phyloP scores from a whole-genome alignment of 345 rosid species.

The Passiflora organensis region DNA sequence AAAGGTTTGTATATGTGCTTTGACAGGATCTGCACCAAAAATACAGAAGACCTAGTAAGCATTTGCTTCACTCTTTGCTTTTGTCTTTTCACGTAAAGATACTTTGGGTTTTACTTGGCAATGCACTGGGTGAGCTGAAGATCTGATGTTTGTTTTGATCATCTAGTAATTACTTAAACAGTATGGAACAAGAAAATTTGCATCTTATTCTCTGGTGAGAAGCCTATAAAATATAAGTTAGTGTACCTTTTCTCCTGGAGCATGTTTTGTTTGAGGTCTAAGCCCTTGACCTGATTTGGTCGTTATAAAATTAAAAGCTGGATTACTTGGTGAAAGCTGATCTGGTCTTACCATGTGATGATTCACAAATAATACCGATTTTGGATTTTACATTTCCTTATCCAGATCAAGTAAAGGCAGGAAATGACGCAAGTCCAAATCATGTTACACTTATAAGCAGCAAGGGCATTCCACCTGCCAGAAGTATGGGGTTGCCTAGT shows the following conservation, averaged over 20 bases:
- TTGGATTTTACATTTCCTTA: slow-evolving; percentile 5
- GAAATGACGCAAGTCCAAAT: slow-evolving; percentile 17
- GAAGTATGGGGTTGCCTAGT: slow-evolving; percentile 35
- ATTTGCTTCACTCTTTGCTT: slow-evolving; percentile 7
- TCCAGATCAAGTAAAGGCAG: slow-evolving; percentile 59
- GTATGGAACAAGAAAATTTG: no score
- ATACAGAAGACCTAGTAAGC: slow-evolving; percentile 50
- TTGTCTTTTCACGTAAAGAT: neutral
- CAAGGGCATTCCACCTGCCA: slow-evolving; percentile 35
- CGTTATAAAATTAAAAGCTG: no score
- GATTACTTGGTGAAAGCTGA: no score
- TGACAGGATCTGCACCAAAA: slow-evolving; percentile 80
- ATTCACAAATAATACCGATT: slow-evolving; percentile 19
- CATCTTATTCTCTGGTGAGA: no score
- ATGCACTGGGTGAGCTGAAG: neutral
- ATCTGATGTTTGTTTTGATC: neutral
- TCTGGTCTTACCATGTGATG: neutral
- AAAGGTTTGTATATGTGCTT: slow-evolving; percentile 12
- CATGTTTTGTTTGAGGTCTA: no score
- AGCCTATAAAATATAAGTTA: neutral
- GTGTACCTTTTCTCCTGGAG: no score
- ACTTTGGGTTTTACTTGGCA: slow-evolving; percentile 1
- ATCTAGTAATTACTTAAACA: no score
- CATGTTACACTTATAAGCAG: slow-evolving; percentile 16
- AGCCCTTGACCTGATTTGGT: no score